phyloP scores from a whole-genome alignment of 805 yeast genomes.

The Lachancea quebecensis region DNA sequence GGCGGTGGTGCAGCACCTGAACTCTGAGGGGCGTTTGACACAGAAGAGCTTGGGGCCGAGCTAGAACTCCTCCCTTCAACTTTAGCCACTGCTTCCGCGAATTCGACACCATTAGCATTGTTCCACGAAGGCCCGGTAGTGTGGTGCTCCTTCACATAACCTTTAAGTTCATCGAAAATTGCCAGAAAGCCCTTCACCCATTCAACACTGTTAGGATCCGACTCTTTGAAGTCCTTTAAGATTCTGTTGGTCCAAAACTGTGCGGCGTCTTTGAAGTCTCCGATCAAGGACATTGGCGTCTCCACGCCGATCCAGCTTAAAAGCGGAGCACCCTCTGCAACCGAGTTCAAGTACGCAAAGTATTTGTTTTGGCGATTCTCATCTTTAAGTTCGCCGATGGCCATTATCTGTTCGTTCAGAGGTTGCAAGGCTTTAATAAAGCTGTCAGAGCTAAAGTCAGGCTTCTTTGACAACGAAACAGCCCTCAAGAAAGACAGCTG shows the following conservation, averaged over 20 bases:
- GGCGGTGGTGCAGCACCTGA: constrained; percentile 50
- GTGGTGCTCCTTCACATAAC: constrained; percentile 70
- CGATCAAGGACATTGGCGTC: constrained; percentile 68
- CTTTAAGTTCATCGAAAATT: constrained; percentile 62
- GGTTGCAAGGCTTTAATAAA: constrained; percentile 59
- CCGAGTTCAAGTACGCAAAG: constrained; percentile 68
- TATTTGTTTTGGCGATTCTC: constrained; percentile 59
- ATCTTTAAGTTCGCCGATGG: constrained; percentile 63
- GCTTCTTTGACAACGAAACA: constrained; percentile 56
- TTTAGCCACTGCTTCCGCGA: constrained; percentile 42
- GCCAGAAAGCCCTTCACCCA: constrained; percentile 71
- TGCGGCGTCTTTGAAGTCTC: constrained; percentile 84
- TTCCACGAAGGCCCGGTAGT: constrained; percentile 84
- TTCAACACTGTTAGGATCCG: constrained; percentile 58
- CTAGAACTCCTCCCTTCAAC: constrained; percentile 12
- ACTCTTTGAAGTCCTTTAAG: constrained; percentile 73
- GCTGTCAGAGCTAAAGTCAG: constrained; percentile 48
- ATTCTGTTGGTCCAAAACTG: constrained; percentile 93
- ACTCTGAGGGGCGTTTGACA: constrained; percentile 29
- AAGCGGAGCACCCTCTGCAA: constrained; percentile 85
- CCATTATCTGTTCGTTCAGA: constrained; percentile 51
- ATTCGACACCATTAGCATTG: constrained; percentile 47
- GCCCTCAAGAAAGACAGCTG: constrained; percentile 55
- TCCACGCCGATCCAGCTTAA: constrained; percentile 83
- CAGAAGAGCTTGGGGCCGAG: constrained; percentile 13